A percentile compares a stretch with the other conserved stretches of the same genome.
These are phyloP conservation scores for Daldinia eschscholtzii DNA, from an alignment of 2,329 filamentous ascomycete genomes.

Conservation along the genomic window DNA sequence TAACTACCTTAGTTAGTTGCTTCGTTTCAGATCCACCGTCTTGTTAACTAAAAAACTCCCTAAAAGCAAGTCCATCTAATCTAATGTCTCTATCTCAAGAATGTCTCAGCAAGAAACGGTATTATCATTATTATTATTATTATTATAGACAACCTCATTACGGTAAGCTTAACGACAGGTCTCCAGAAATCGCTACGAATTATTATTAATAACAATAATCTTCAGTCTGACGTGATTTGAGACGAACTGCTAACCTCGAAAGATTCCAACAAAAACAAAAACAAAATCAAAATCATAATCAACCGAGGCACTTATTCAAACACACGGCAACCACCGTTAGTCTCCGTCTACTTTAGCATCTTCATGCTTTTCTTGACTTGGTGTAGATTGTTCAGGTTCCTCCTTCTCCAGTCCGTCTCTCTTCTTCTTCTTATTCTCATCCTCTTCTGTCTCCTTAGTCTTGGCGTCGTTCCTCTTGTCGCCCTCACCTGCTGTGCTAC, in stretches of 20 bases:
- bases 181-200: no score
- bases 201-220: no score
- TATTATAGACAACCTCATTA: background rate
- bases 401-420: slow-evolving; percentile 7
- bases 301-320: background rate
- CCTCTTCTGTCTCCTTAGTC: slow-evolving; percentile 7
- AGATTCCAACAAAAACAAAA: background rate
- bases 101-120: background rate
- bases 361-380: slow-evolving; percentile 16
- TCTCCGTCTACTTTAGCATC: slow-evolving; percentile 19
- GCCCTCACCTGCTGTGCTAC: slow-evolving; percentile 26
- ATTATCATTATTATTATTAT: background rate
- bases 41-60: background rate
- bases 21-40: background rate
- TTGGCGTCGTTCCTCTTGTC: slow-evolving; percentile 8
- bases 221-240: background rate
- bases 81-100: background rate
- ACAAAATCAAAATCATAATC: no score
- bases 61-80: background rate
- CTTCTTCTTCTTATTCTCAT: slow-evolving; percentile 7
- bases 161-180: no score
- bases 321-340: background rate
- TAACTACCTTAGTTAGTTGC: background rate
- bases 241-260: background rate
- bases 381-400: slow-evolving; percentile 16